Evolutionary conservation across 768 basidiomycete genomes (phyloP).

Genomic region (Mycena polygramma): DNA sequence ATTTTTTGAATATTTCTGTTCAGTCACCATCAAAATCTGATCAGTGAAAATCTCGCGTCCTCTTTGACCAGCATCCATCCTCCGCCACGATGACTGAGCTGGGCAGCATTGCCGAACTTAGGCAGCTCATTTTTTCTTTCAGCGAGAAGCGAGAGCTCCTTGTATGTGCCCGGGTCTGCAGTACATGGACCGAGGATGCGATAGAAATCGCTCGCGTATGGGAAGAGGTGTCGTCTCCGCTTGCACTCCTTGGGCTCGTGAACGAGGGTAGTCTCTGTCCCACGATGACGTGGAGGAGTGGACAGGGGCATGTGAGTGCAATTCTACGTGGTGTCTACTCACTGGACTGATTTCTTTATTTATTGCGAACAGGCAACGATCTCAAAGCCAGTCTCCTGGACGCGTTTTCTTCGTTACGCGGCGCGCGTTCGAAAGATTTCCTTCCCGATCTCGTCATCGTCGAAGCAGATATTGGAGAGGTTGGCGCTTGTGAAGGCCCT

Average conservation of each 20-base stretch:
- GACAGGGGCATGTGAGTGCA: not conserved
- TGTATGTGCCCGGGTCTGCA: conserved; percentile 13
- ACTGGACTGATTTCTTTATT: not conserved
- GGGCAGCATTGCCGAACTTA: conserved; percentile 11
- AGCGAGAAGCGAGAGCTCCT: not conserved
- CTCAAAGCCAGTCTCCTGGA: conserved; percentile 7
- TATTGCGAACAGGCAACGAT: conserved; percentile 11
- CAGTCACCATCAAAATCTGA: no score
- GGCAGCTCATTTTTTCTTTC: conserved; percentile 10
- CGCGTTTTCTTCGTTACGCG: conserved; percentile 3
- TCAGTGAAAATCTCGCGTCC: no score
- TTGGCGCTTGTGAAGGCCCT: conserved; percentile 10
- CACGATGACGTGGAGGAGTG: not conserved
- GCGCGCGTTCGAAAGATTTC: not conserved
- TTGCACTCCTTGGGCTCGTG: not conserved
- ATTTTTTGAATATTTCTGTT: no score
- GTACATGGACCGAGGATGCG: conserved; percentile 12
- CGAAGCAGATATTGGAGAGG: not conserved
- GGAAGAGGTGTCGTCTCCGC: conserved; percentile 10
- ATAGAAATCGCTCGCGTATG: conserved; percentile 1
- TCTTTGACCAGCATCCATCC: not conserved
- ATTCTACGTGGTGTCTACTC: not conserved
- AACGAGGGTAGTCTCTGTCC: not conserved
- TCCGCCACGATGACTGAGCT: not conserved
- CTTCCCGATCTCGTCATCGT: not conserved